phyloP scores from a whole-genome alignment of 257 asterid species.

The Nicotiana tabacum region DNA sequence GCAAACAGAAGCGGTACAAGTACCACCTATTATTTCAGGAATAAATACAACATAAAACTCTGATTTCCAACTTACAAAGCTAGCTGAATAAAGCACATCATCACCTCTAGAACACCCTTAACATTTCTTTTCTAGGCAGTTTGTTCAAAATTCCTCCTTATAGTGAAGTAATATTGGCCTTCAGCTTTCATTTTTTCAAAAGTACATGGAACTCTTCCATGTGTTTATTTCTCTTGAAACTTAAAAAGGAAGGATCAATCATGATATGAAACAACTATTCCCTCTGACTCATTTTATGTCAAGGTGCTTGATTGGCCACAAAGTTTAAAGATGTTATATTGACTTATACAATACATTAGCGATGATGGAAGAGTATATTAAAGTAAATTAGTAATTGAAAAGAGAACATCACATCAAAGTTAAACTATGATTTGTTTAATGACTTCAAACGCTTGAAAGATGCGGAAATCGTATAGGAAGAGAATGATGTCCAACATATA shows the following conservation, averaged over 20 bases:
- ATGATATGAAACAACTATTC: not conserved
- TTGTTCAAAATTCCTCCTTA: not conserved
- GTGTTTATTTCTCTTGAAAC: not conserved
- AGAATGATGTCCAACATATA: too few relatives aligned
- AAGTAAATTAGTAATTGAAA: too few relatives aligned
- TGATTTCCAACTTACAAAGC: not conserved
- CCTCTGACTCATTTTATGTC: not conserved
- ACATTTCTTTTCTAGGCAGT: not conserved
- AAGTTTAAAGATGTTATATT: not conserved
- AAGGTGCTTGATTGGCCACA: not conserved
- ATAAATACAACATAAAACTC: not conserved
- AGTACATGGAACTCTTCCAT: not conserved
- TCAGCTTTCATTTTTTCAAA: conserved; percentile 4
- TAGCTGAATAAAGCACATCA: not conserved
- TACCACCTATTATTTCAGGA: not conserved
- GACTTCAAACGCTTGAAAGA: too few relatives aligned
- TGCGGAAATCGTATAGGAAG: too few relatives aligned
- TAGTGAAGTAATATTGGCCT: not conserved
- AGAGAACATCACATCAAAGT: not conserved
- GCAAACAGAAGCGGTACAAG: not conserved
- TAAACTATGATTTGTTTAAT: too few relatives aligned
- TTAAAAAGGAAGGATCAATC: not conserved
- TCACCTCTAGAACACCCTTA: not conserved
- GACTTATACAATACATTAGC: not conserved
- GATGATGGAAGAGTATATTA: not conserved